Evolutionary conservation across 179 eudicot genomes (phyloP).

Genomic region (Silene coronaria): DNA sequence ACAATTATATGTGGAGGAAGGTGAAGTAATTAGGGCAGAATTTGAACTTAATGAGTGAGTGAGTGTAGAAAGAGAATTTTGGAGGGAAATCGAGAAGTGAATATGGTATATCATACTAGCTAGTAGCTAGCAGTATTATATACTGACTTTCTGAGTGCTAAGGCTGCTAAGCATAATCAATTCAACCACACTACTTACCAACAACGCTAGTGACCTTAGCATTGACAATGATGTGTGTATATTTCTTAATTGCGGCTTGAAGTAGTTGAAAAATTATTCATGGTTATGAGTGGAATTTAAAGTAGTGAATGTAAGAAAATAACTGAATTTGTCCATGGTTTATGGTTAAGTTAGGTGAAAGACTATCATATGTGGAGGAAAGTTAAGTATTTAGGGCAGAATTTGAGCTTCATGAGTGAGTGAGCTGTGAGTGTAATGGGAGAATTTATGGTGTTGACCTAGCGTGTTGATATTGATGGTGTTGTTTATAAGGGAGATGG

Average conservation of each 20-base stretch:
- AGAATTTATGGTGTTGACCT: not conserved
- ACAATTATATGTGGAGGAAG: not conserved
- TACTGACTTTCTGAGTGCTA: no score
- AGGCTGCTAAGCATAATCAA: no score
- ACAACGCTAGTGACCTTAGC: no score
- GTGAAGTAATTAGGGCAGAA: not conserved
- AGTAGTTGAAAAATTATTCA: no score
- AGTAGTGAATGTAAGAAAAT: no score
- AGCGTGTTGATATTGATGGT: not conserved
- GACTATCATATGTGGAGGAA: not conserved
- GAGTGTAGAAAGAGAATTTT: not conserved
- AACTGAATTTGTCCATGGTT: not conserved
- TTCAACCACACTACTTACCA: no score
- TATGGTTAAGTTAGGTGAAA: not conserved
- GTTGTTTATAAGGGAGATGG: not conserved
- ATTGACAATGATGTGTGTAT: no score
- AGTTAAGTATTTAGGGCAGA: not conserved
- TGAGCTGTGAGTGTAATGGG: not conserved
- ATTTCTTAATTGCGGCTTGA: no score
- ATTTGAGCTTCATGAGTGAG: not conserved
- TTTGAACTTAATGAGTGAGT: not conserved
- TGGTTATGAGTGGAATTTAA: no score
- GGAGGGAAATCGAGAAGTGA: not conserved
- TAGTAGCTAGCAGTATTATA: not conserved
- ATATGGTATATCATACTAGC: not conserved